Conservation (phyloP, 164 flowering plant species). For the Aristolochia fimbriata region DNA sequence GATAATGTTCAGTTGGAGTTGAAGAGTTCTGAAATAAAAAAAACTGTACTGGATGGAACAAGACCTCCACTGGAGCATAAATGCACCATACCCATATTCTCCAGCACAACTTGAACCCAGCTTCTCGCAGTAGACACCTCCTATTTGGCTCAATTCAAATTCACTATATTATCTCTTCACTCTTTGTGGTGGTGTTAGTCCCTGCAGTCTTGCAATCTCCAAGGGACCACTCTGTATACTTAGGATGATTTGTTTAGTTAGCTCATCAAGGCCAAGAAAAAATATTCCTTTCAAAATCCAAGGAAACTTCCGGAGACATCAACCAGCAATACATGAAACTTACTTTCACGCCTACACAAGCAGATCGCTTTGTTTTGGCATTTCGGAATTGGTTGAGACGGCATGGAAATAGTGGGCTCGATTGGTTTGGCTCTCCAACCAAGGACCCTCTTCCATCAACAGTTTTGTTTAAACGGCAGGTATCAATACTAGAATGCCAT, state of each 20-base stretch:
- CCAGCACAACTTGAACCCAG: no score
- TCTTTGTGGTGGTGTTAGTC: no score
- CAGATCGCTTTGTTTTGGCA: constrained; percentile 88
- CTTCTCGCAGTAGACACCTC: no score
- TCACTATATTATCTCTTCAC: no score
- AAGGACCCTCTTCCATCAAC: constrained; percentile 63
- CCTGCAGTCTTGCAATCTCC: no score
- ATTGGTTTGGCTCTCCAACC: constrained; percentile 52
- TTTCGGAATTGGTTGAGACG: constrained; percentile 84
- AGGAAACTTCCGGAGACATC: constrained; percentile 47
- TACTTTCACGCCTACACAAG: constrained; percentile 92
- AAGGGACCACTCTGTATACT: no score
- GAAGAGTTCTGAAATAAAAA: no score
- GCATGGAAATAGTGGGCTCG: constrained; percentile 79
- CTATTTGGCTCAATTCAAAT: no score
- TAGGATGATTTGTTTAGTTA: constrained; percentile 37
- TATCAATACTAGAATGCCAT: constrained; percentile 8
- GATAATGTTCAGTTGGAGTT: no score
- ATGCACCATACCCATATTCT: no score
- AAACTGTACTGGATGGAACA: no score
- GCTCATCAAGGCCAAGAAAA: constrained; percentile 98
- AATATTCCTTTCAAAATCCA: constrained; percentile 54
- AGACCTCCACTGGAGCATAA: no score
- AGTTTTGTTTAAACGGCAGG: constrained; percentile 75
- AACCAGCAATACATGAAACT: constrained; percentile 63